Evolutionary conservation across 2,329 filamentous ascomycete species (phyloP).

Genomic region (Endothia cerciana): DNA sequence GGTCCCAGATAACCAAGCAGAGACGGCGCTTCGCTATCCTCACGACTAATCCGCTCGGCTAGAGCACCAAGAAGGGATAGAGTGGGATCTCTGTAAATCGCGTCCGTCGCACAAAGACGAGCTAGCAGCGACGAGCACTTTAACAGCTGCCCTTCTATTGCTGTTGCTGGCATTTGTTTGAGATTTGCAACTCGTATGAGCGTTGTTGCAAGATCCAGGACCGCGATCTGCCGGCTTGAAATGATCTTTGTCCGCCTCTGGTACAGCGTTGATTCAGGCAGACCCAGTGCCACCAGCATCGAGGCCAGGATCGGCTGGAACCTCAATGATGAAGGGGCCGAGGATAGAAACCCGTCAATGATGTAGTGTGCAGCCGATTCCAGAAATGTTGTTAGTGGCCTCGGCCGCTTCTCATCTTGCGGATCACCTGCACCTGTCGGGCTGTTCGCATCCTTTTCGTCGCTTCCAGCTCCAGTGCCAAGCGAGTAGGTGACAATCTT

Average conservation of each 20-base stretch:
- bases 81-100: conserved; percentile 67
- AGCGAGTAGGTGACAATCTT: conserved; percentile 74
- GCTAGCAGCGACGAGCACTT: conserved; percentile 78
- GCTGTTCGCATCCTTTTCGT: conserved; percentile 42
- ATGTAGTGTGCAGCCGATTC: conserved; percentile 76
- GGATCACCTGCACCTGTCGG: conserved; percentile 10
- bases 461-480: conserved; percentile 64
- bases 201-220: conserved; percentile 68
- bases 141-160: conserved; percentile 79
- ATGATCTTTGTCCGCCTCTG: conserved; percentile 58
- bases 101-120: conserved; percentile 72
- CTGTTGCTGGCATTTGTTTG: conserved; percentile 63
- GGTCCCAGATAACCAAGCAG: conserved; percentile 88
- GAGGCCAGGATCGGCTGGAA: conserved; percentile 78
- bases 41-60: conserved; percentile 69
- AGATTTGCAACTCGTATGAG: conserved; percentile 73
- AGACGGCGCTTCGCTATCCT: conserved; percentile 80
- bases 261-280: conserved; percentile 66
- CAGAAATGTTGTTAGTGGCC: conserved; percentile 61
- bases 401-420: conserved; percentile 21
- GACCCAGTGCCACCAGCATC: conserved; percentile 64
- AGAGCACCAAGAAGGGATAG: conserved; percentile 74
- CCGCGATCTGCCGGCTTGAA: conserved; percentile 64
- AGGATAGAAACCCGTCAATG: conserved; percentile 74
- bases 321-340: conserved; percentile 69